Evolutionary conservation across 2,329 filamentous ascomycete genomes (phyloP).

Genomic region (Pyrenophora graminea): DNA sequence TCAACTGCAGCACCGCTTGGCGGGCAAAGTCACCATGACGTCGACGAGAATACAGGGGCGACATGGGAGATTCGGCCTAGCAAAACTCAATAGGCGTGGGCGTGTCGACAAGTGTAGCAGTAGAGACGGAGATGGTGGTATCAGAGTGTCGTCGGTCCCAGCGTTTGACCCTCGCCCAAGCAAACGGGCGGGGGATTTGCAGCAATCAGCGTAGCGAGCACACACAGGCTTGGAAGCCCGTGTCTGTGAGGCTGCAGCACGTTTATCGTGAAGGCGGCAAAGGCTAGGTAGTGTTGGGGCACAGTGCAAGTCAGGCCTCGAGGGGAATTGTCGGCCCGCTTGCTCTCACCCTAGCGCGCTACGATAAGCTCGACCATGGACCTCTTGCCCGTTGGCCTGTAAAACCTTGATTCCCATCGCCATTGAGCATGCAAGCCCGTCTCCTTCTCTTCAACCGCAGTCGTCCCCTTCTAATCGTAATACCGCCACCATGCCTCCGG

Average conservation of each 20-base stretch:
- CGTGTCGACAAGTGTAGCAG: conserved; percentile 4
- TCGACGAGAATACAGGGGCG: neutral
- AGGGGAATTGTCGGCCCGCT: conserved; percentile 26
- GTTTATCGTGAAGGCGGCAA: conserved; percentile 15
- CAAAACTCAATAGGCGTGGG: conserved; percentile 10
- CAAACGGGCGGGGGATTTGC: conserved; percentile 18
- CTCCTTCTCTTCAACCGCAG: neutral
- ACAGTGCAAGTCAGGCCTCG: conserved; percentile 12
- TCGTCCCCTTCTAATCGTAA: conserved; percentile 20
- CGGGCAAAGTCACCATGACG: conserved; percentile 22
- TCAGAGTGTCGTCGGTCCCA: neutral
- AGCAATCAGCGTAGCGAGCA: conserved; percentile 1
- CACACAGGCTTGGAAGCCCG: too few relatives aligned
- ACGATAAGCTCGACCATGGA: conserved; percentile 20
- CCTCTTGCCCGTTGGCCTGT: conserved; percentile 13
- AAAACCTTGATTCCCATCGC: conserved; percentile 26
- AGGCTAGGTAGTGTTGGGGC: conserved; percentile 15
- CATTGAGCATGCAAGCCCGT: conserved; percentile 17
- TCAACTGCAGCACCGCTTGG: conserved; percentile 17
- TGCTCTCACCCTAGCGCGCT: conserved; percentile 20
- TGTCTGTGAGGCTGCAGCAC: conserved; percentile 21
- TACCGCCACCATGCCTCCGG: conserved; percentile 32
- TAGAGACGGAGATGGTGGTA: neutral
- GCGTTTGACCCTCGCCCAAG: neutral
- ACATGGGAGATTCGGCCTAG: conserved; percentile 6